Percentiles rank a stretch among this genome's conserved stretches.
phyloP scores from a whole-genome alignment of 306 rosid species.

The Vigna nakashimae region DNA sequence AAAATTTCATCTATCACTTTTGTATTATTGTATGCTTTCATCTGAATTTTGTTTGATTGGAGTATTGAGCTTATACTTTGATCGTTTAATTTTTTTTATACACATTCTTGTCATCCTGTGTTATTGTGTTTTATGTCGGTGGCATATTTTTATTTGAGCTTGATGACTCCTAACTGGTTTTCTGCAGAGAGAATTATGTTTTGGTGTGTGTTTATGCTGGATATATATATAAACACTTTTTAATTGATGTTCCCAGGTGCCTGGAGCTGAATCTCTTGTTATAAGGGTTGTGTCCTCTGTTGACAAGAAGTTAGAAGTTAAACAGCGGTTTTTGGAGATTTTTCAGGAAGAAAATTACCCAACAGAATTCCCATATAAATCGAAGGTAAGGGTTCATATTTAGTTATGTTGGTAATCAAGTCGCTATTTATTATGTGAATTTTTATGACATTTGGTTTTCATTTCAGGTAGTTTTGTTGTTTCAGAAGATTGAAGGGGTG shows the following conservation, averaged over 20 bases:
- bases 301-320: conserved; percentile 97
- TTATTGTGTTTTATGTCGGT: background rate
- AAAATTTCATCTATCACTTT: background rate
- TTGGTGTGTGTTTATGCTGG: conserved; percentile 10
- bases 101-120: background rate
- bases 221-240: conserved; percentile 6
- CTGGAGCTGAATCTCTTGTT: conserved; percentile 90
- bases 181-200: background rate
- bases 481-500: conserved; percentile 98
- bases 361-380: conserved; percentile 91
- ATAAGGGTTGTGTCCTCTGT: conserved; percentile 95
- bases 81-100: background rate
- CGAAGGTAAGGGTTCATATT: conserved; percentile 64
- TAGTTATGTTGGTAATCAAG: background rate
- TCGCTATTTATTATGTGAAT: background rate
- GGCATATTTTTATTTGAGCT: background rate
- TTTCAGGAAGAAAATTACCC: conserved; percentile 98
- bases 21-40: background rate
- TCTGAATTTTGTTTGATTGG: background rate
- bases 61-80: background rate
- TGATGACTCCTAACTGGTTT: background rate
- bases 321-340: conserved; percentile 89
- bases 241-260: conserved; percentile 65
- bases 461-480: conserved; percentile 81
- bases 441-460: conserved; percentile 27